A percentile compares a stretch with the other conserved stretches of the same genome.
Evolutionary conservation across 2,329 filamentous ascomycete species (phyloP).

Genomic region (Pseudogymnoascus sp.): DNA sequence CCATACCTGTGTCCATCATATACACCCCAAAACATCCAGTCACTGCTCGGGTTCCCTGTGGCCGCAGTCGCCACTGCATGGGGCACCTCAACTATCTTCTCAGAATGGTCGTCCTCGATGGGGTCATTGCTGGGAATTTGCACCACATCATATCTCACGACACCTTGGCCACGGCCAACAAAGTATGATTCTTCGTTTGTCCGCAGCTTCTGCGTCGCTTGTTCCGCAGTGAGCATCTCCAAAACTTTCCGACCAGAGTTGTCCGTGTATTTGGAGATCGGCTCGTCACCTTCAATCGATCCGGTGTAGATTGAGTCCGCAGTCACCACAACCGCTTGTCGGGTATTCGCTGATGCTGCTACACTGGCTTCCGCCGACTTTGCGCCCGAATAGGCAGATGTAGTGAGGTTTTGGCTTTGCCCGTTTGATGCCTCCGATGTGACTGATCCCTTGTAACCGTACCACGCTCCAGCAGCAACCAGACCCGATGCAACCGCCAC

Average conservation of each 20-base stretch:
- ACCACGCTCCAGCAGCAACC: conserved; percentile 68
- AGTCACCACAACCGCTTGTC: conserved; percentile 76
- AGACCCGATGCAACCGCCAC: conserved; percentile 62
- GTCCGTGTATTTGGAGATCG: conserved; percentile 81
- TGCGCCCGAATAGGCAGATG: conserved; percentile 18
- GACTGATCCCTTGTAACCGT: conserved; percentile 50
- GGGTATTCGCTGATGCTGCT: conserved; percentile 38
- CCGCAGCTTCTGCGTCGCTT: conserved; percentile 82
- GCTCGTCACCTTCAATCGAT: conserved; percentile 75
- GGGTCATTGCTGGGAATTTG: conserved; percentile 95
- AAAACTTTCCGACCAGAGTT: conserved; percentile 78
- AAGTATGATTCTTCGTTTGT: conserved; percentile 87
- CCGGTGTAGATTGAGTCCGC: conserved; percentile 86
- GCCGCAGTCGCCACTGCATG: conserved; percentile 40
- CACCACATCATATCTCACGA: conserved; percentile 88
- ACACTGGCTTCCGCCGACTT: conserved; percentile 12
- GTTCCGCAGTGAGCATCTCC: conserved; percentile 93
- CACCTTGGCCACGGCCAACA: conserved; percentile 81
- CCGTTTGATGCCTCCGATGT: conserved; percentile 15
- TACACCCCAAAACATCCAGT: conserved; percentile 99
- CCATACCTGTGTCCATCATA: conserved; percentile 92
- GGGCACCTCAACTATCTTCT: conserved; percentile 92
- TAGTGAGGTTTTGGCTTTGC: conserved; percentile 25
- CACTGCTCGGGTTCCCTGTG: conserved; percentile 50
- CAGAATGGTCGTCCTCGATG: conserved; percentile 96